Evolutionary conservation across 2,329 filamentous ascomycete species (phyloP).

Genomic region (Stagonosporopsis chrysanthemi): DNA sequence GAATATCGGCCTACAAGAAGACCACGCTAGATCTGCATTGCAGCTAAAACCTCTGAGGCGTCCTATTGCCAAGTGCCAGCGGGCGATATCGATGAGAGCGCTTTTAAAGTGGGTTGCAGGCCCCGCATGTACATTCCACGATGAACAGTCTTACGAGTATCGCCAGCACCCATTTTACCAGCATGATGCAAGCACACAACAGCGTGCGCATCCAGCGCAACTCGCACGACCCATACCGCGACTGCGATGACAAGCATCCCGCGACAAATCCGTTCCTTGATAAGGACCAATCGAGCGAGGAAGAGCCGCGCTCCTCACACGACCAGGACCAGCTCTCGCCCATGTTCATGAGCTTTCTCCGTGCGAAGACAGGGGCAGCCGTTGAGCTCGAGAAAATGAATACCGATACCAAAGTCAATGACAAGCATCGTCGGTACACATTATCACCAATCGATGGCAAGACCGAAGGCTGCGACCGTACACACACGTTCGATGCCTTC

Average conservation of each 20-base stretch:
- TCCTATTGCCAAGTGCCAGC: slow-evolving; percentile 15
- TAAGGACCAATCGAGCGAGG: neutral
- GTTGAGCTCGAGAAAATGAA: slow-evolving; percentile 9
- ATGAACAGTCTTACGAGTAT: neutral
- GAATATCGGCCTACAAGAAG: neutral
- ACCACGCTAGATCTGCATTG: slow-evolving; percentile 5
- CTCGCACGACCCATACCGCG: slow-evolving; percentile 18
- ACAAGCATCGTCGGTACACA: slow-evolving; percentile 14
- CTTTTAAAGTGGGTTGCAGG: slow-evolving; percentile 14
- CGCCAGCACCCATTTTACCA: slow-evolving; percentile 5
- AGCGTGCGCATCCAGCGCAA: slow-evolving; percentile 16
- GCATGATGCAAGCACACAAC: slow-evolving; percentile 12
- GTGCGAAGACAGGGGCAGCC: slow-evolving; percentile 14
- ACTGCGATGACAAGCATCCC: slow-evolving; percentile 10
- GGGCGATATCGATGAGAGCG: slow-evolving; percentile 2
- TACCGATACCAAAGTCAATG: neutral
- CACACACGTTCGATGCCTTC: slow-evolving; percentile 24
- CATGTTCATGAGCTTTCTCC: slow-evolving; percentile 19
- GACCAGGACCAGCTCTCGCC: slow-evolving; percentile 18
- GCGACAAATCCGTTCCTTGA: slow-evolving; percentile 14
- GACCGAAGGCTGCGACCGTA: slow-evolving; percentile 22
- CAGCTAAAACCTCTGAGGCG: slow-evolving; percentile 7
- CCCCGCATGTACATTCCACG: slow-evolving; percentile 11
- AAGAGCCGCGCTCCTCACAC: slow-evolving; percentile 3
- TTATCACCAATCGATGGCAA: slow-evolving; percentile 25